Base-by-base conservation (phyloP, 192 early-diverging fungal species). In the Rhizoclosmatium globosum region DNA sequence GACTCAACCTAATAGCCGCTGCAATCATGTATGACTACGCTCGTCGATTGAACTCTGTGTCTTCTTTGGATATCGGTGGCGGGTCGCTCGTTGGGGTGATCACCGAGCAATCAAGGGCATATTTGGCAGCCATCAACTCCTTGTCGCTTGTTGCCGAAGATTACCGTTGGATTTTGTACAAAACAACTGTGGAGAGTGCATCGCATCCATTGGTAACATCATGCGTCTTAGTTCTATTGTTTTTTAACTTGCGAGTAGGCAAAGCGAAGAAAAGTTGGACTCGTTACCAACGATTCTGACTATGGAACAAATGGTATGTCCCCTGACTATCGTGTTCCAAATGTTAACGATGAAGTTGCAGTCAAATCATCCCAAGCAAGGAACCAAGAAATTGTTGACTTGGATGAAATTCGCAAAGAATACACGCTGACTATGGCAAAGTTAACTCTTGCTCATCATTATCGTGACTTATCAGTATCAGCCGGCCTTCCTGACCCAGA, bases 11-110 rank as follows among this genome's bases (percentile, higher is more conserved):
- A 44, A 11, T n/a, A 85, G 85, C 82, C 11, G 73, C 77, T 19
- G 38, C 17, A 7, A 75, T 81, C 2, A 85, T 85, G 85, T 85
- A 79, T 58, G 53, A 78, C 9, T 85, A 85, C 58, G 85, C 82
- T 41, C 61, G 74, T 11, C 17, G 78, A 44, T 57, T 85, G 47
- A 78, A 74, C n/a, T 45, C 73, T 4, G 48, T 84, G 3, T 38
- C 42, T 13, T 76, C 74, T 21, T 59, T 62, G 46, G 67, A 81
- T 45, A 74, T 76, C 47, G 68, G 68, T 38, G 80, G 74, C 2
- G 68, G 67, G 2, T 64, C 75, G 2, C 47, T 82, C 3, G 31
- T 53, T 4, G 66, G 50, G 0, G 73, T 82, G 3, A 23, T 83
- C 19, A 68, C 41, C 13, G 82, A 85, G 50, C 85, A 84, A 64